Base-by-base conservation (phyloP, 2,329 filamentous ascomycete species). In the Cadophora malorum region DNA sequence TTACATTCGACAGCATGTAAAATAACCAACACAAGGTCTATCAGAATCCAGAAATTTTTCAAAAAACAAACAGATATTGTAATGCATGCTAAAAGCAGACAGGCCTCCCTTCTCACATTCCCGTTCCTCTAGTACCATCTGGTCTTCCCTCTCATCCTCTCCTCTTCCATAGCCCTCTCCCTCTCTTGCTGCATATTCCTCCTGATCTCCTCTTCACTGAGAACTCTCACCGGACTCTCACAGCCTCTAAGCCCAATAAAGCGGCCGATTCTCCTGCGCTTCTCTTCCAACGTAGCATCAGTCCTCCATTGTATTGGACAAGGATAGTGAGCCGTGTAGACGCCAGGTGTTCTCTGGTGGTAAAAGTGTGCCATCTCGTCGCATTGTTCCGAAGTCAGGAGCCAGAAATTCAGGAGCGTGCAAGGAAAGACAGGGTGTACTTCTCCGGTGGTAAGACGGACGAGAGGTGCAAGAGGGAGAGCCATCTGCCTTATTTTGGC, bases 211-310 rank as follows among this genome's bases (percentile, higher is more conserved):
- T 71, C 68, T 45, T 71, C 70, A 21, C 53, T 75, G 63, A 69
- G 64, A 8, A 70, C 21, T 25, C 50, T 64, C 4, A 77, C 71
- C 23, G 85, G 85, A 38, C 83, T 85, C 71, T 88, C 84, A 74
- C 86, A 86, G 1, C 89, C 90, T 62, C 87, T 80, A 66, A 94
- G 80, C 14, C 91, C 91, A 76, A 93, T 92, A 72, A 94, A 94
- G 72, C 86, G 83, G 56, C 91, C 91, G 76, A 93, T 87, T 79
- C 89, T 88, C 70, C 90, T 82, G 70, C 91, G 83, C 83, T 94
- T 94, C 76, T 74, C 85, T 78, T 89, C 86, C 31, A 89, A 77
- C 2, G 81, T 79, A 68, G 88, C 78, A 68, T 83, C 79, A 5
- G 79, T 78, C 1, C 79, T 77, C 91, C 90, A 93, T 64, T 81